phyloP scores from a whole-genome alignment of 805 yeast species.

The Saturnispora sanitii region DNA sequence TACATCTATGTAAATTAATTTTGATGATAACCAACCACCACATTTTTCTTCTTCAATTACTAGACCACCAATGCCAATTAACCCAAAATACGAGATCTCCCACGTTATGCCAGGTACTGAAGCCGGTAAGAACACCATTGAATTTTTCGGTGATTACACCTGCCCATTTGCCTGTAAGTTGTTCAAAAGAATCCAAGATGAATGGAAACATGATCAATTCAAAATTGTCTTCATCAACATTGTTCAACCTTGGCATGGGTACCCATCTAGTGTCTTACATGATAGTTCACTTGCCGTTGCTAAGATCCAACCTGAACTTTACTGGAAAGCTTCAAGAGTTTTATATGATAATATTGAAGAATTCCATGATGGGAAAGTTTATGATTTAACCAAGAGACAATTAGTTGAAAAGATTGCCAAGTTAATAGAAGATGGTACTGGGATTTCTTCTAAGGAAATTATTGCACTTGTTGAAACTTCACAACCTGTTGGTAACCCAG shows the following conservation, averaged over 20 bases:
- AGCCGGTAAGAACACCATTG: constrained; percentile 31
- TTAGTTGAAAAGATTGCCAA: constrained; percentile 44
- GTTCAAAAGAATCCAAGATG: constrained; percentile 43
- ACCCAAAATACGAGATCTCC: constrained; percentile 17
- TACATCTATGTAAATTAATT: too few relatives aligned
- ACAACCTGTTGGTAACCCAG: constrained; percentile 36
- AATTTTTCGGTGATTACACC: constrained; percentile 62
- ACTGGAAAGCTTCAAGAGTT: constrained; percentile 47
- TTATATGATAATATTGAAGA: constrained; percentile 45
- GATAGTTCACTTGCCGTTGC: constrained; percentile 69
- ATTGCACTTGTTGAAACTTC: constrained; percentile 13
- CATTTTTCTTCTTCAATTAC: background rate
- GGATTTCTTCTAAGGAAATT: constrained; percentile 23
- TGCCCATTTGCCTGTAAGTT: constrained; percentile 68
- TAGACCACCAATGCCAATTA: background rate
- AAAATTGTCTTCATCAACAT: constrained; percentile 60
- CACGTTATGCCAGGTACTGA: constrained; percentile 15
- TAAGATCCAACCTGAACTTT: constrained; percentile 39
- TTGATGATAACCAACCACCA: background rate
- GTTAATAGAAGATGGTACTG: constrained; percentile 26
- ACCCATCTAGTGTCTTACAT: constrained; percentile 49
- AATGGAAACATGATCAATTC: constrained; percentile 47
- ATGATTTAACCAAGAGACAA: constrained; percentile 43
- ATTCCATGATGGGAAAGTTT: constrained; percentile 55
- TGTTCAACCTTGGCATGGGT: constrained; percentile 87